Base-by-base conservation (phyloP, 179 eudicot genomes). In the Actinidia arguta region DNA sequence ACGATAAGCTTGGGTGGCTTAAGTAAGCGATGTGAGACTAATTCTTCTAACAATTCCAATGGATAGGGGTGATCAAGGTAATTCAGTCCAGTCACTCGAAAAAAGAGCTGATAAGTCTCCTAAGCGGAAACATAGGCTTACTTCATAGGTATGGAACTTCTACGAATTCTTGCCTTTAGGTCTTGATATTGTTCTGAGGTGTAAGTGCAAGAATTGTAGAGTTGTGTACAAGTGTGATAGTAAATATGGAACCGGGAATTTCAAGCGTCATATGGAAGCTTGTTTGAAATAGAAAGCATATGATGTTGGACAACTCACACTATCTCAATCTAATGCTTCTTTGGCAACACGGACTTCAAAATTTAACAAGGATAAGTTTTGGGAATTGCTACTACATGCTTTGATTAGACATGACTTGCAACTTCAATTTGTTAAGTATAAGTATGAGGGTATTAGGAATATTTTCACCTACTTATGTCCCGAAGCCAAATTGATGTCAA, bases 351-450 rank as follows among this genome's bases (percentile, higher is more conserved):
- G 31, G 4, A 5, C 27, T 51, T 27, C 1, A 5, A 31, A 31
- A 27, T 36, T 67, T 67, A 39, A 8, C 13, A 0, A 0, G 8
- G 8, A 31, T 13, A 31, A 3, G 20, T 31, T 67, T 52, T 3
- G 7, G 25, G 62, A 51, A 24, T 14, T 74, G 13, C 25, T 74
- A 17, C 17, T 17, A 10, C 44, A 25, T 51, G 61, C 47, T 0
- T 6, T 74, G 1, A 27, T 74, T 13, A 27, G n/a, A 42, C 78
- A 74, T 74, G 62, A 74, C 24, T 24, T 74, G 44, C 78, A 24
- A 16, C 54, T 51, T 52, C 36, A 17, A 1, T 25, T 74, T 74
- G 61, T 51, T n/a, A n/a, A n/a, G n/a, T n/a, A n/a, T 6, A 62
- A 74, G n/a, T 25, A 74, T 25, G 62, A 74, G 46, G 62, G 78